phyloP scores from a whole-genome alignment of 75 land plant species.

The Azolla pinnata region DNA sequence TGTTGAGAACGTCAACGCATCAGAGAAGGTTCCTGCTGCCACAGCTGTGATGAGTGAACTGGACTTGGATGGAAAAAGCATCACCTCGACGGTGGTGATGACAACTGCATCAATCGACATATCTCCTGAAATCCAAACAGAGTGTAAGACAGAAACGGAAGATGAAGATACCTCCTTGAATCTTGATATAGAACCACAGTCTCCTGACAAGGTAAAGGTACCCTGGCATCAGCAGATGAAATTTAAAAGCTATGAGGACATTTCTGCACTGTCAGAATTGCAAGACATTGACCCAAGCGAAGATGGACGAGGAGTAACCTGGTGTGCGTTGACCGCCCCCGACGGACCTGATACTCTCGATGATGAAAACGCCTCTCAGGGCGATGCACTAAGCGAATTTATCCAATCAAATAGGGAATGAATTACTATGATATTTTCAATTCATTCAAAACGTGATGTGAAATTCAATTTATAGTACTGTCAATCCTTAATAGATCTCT shows the following conservation, averaged over 20 bases:
- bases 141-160: background rate
- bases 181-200: background rate
- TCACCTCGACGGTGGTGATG: background rate
- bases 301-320: background rate
- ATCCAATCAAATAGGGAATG: too few species aligned
- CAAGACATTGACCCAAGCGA: background rate
- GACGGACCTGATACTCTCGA: too few species aligned
- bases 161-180: background rate
- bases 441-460: too few species aligned
- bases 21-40: background rate
- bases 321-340: background rate
- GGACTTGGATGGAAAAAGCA: background rate
- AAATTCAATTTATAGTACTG: too few species aligned
- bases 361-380: too few species aligned
- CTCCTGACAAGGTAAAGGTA: background rate
- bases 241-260: background rate
- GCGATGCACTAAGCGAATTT: too few species aligned
- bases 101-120: background rate
- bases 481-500: too few species aligned
- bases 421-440: too few species aligned
- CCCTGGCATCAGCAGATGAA: slow-evolving; percentile 1
- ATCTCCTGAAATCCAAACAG: background rate
- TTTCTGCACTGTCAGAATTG: background rate
- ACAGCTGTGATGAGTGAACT: too few species aligned
- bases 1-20: background rate